Conservation (phyloP, 495 filamentous ascomycete genomes). For the Xylaria scruposa region DNA sequence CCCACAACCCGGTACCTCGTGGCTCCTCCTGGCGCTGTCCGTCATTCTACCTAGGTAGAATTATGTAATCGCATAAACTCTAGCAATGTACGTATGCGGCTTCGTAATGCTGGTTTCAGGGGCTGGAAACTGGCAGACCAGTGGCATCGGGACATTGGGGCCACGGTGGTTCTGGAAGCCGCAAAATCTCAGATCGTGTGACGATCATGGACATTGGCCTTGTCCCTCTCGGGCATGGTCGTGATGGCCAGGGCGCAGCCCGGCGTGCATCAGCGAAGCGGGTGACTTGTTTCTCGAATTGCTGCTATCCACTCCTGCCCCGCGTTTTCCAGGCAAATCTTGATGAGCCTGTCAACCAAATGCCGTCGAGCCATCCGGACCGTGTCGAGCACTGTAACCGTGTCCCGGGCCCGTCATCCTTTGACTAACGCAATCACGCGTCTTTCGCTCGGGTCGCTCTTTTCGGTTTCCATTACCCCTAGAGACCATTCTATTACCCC, state of each 20-base stretch:
- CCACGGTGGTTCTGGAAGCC: slow-evolving; percentile 30
- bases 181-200: slow-evolving; percentile 31
- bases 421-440: slow-evolving; percentile 29
- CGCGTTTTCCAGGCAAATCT: slow-evolving; percentile 14
- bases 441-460: slow-evolving; percentile 19
- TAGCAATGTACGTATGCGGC: slow-evolving; percentile 4
- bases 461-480: slow-evolving; percentile 35
- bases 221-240: slow-evolving; percentile 29
- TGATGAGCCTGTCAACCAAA: not conserved
- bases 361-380: slow-evolving; percentile 25
- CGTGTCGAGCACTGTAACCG: slow-evolving; percentile 22
- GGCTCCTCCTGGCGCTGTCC: not conserved
- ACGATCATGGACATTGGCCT: slow-evolving; percentile 22
- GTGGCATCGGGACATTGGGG: slow-evolving; percentile 28
- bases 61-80: slow-evolving; percentile 1
- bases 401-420: slow-evolving; percentile 20
- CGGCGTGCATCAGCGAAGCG: slow-evolving; percentile 23
- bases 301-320: slow-evolving; percentile 22
- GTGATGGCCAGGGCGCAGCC: slow-evolving; percentile 14
- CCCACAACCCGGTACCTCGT: not conserved
- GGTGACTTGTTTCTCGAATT: slow-evolving; percentile 21
- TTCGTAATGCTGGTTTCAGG: slow-evolving; percentile 17
- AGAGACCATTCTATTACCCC: slow-evolving; percentile 36
- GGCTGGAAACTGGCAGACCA: slow-evolving; percentile 32
- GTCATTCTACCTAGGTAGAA: not conserved